Conservation (phyloP, 805 yeast species). For the Pachysolen tannophilus region DNA sequence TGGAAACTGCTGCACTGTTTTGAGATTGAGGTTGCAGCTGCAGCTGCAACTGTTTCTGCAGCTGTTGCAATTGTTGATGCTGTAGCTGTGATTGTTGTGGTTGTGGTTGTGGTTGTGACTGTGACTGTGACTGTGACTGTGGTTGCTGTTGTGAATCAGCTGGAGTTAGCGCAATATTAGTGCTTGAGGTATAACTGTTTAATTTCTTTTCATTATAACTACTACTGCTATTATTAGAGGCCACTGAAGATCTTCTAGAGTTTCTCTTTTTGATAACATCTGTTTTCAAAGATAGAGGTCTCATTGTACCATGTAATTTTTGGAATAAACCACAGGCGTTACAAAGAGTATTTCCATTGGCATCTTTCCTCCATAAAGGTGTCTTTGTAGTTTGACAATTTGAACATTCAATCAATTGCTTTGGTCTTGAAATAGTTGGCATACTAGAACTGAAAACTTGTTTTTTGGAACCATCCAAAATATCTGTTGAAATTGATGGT, state of each 20-base stretch:
- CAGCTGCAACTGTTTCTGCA: no score
- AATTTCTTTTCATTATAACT: no score
- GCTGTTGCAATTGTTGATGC: no score
- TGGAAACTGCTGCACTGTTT: slow-evolving; percentile 1
- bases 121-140: no score
- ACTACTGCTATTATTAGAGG: neutral
- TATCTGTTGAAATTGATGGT: no score
- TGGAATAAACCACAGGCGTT: slow-evolving; percentile 59
- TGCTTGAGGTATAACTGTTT: neutral
- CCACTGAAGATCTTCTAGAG: slow-evolving; percentile 26
- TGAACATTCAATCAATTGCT: slow-evolving; percentile 32
- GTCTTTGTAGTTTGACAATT: slow-evolving; percentile 55
- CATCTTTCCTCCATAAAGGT: slow-evolving; percentile 56
- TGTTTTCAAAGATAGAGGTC: slow-evolving; percentile 50
- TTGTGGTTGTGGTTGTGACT: no score
- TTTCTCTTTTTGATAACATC: slow-evolving; percentile 52
- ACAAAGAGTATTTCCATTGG: slow-evolving; percentile 51
- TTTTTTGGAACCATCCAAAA: no score
- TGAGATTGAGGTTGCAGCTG: no score
- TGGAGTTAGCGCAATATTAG: neutral
- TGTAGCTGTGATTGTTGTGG: no score
- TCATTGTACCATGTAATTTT: slow-evolving; percentile 53
- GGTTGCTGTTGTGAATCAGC: neutral
- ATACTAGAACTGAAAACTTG: no score
- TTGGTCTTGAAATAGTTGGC: neutral